phyloP scores from a whole-genome alignment of 768 basidiomycete species.

The Auricularia cornea region DNA sequence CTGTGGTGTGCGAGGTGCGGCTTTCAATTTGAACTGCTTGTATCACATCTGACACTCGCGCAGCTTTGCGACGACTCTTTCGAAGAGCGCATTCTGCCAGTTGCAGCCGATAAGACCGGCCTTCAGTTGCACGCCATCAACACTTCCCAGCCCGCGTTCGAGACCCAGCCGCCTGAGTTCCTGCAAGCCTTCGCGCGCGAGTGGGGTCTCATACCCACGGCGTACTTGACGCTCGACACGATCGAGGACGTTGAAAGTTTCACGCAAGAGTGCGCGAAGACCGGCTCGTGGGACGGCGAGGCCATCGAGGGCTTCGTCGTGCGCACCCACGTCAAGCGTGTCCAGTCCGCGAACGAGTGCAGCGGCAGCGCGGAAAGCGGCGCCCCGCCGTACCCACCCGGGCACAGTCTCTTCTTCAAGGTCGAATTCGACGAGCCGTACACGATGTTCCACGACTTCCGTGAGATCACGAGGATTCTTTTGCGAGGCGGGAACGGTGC shows the following conservation, averaged over 20 bases:
- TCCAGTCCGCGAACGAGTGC: conserved; percentile 31
- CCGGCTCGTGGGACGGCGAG: conserved; percentile 75
- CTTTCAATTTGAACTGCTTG: conserved; percentile 17
- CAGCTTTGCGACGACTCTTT: conserved; percentile 96
- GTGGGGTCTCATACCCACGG: conserved; percentile 87
- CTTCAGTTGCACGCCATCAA: conserved; percentile 93
- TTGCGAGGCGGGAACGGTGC: not conserved
- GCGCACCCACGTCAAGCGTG: conserved; percentile 48
- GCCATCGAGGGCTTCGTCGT: conserved; percentile 93
- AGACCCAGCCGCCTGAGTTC: conserved; percentile 54
- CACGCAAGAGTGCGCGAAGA: conserved; percentile 54
- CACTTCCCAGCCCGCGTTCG: conserved; percentile 52
- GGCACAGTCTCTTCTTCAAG: conserved; percentile 95
- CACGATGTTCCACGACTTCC: conserved; percentile 97
- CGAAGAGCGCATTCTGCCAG: conserved; percentile 91
- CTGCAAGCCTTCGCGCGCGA: conserved; percentile 77
- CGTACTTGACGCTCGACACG: conserved; percentile 44
- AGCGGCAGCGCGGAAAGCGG: conserved; percentile 16
- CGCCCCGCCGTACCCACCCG: conserved; percentile 58
- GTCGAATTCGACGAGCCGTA: conserved; percentile 99
- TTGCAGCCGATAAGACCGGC: conserved; percentile 76
- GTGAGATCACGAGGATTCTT: conserved; percentile 84
- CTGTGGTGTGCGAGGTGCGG: conserved; percentile 92
- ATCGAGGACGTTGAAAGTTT: conserved; percentile 65
- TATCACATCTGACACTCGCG: not conserved